Evolutionary conservation across 225 moss, liverwort and hornwort species (phyloP).

Genomic region (Antitrichia curtipendula): DNA sequence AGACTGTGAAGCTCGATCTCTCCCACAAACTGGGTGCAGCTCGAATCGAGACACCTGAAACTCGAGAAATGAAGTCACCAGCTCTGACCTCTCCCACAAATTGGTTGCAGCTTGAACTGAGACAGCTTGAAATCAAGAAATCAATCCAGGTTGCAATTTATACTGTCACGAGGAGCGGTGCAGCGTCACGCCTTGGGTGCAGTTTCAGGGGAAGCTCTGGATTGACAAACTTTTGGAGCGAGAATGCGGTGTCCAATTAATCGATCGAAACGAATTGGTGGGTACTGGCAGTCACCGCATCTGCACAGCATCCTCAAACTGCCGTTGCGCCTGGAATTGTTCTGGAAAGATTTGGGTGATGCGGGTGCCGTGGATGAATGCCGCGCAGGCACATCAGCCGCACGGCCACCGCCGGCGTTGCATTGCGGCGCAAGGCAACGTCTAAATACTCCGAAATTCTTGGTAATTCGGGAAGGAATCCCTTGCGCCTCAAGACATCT

Average conservation of each 20-base stretch:
- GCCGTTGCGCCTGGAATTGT: neutral
- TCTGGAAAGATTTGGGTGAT: neutral
- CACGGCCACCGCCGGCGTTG: neutral
- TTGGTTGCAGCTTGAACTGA: neutral
- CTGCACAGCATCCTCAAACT: too few species aligned
- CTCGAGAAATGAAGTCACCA: neutral
- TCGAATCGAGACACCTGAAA: neutral
- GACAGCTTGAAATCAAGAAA: neutral
- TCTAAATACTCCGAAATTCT: neutral
- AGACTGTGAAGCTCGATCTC: neutral
- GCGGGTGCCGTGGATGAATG: neutral
- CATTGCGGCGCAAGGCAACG: neutral
- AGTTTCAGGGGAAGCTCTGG: neutral
- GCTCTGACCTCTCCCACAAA: neutral
- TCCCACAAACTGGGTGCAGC: neutral
- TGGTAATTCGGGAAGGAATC: neutral
- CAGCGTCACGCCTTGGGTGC: neutral
- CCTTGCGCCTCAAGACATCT: neutral
- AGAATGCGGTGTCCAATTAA: slow-evolving; percentile 10
- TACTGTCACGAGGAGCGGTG: neutral
- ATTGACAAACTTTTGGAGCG: neutral
- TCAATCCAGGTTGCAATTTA: neutral
- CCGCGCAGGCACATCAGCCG: neutral
- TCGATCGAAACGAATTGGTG: neutral
- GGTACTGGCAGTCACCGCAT: neutral